Evolutionary conservation across 495 filamentous ascomycete genomes (phyloP), one percentile per base, ranked within the genome.

Genomic region (Penicillium salamii): DNA sequence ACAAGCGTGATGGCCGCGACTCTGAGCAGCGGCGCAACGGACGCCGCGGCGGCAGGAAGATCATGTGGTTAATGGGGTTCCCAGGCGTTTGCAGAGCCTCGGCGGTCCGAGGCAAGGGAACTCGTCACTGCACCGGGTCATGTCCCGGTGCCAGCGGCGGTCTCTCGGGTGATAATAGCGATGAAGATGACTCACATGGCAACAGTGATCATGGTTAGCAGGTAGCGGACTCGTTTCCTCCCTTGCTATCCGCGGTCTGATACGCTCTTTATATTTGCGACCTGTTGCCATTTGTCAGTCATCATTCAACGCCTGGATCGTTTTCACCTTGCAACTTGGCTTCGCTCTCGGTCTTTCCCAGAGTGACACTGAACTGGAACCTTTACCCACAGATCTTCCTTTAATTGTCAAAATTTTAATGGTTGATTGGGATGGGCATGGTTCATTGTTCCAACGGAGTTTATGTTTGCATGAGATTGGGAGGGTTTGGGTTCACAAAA

Each of bases 151-250:
- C 74, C 53, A 74, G 77, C 39, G 76, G 78, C 54, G 52, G 43
- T 50, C 57, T 65, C 51, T 48, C 57, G 48, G 76, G 74, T 19
- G 74, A 79, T 37, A 78, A 76, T n/a, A 74, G 76, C 50, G 54
- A 58, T 58, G 53, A 62, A 49, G 43, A 52, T 43, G 47, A 52
- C 44, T 36, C 19, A 20, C 52, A 40, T 56, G 58, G 48, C 42
- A 52, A 42, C 23, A 49, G 39, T 15, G 38, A 54, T 35, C 46
- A 28, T 35, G 53, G 50, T 44, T 62, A 54, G 49, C 18, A 39
- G 43, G 42, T 63, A 63, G 69, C 65, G 66, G 54, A 69, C 53
- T 59, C 57, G 62, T 67, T 76, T 36, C 55, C 53, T 46, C 53
- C 47, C 50, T 52, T 39, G 59, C 44, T 49, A 38, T 55, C 40